A percentile compares a stretch with the other conserved stretches of the same genome.
phyloP scores from a whole-genome alignment of 2,329 filamentous ascomycete species.

The Penicillium fuscoglaucum region DNA sequence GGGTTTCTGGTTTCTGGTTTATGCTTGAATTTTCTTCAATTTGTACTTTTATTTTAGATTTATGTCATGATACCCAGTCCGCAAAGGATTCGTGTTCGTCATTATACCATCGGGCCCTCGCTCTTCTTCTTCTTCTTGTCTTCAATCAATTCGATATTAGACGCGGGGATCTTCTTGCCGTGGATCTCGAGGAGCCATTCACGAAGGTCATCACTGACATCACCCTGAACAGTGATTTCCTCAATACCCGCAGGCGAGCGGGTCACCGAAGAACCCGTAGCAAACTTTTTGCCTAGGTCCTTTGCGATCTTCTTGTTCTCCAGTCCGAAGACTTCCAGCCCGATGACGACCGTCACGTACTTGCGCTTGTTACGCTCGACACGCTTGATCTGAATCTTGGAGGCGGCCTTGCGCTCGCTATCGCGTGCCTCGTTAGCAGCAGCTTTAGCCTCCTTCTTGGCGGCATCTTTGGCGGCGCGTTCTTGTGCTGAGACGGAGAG shows the following conservation, averaged over 20 bases:
- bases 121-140: constrained; percentile 88
- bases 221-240: constrained; percentile 96
- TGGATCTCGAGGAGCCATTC: constrained; percentile 90
- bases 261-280: constrained; percentile 88
- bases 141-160: constrained; percentile 92
- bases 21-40: constrained; percentile 14
- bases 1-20: background rate
- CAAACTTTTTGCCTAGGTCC: constrained; percentile 98
- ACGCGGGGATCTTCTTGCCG: constrained; percentile 78
- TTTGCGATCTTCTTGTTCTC: constrained; percentile 96
- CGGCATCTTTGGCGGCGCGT: constrained; percentile 90
- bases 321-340: constrained; percentile 84
- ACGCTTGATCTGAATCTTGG: constrained; percentile 86
- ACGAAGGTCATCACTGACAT: constrained; percentile 90
- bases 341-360: constrained; percentile 88
- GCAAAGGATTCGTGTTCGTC: constrained; percentile 18
- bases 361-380: constrained; percentile 99
- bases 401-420: constrained; percentile 76
- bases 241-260: constrained; percentile 83
- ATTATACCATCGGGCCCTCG: constrained; percentile 17
- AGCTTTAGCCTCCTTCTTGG: constrained; percentile 95
- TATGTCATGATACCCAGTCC: constrained; percentile 30
- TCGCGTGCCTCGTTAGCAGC: constrained; percentile 82
- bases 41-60: constrained; percentile 17
- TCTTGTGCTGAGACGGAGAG: constrained; percentile 91